Base-by-base conservation (phyloP, 345 rosid species). In the Arabis alpina region DNA sequence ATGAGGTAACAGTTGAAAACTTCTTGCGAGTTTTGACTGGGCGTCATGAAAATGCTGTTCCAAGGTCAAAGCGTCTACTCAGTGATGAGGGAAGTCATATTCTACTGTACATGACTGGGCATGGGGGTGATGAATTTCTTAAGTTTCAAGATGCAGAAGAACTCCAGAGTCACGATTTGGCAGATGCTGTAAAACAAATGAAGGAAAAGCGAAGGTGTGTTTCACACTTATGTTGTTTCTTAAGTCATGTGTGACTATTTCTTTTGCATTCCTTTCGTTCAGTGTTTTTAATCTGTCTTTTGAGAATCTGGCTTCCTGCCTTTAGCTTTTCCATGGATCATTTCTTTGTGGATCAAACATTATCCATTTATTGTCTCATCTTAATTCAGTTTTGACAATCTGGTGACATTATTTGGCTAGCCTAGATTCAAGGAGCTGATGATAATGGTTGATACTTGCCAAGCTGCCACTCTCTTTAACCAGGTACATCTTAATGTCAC, bases 1-100 rank as follows among this genome's bases (percentile, higher is more conserved):
- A 90, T 82, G 99, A 94, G 84, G 99, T 94, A 54, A 94, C 91
- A 1, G 93, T 86, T 57, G 98, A 94, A 76, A 91, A 89, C 47
- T 91, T 94, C 62, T 70, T 94, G 65, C 94, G 98, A 48, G 91
- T 94, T 75, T 81, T 94, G 77, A 94, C 96, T 54, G 99, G 98
- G 54, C 95, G 92, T 55, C 95, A 94, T 57, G 91, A 81, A 71
- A 63, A 80, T 82, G 87, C 98, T 76, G 98, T 94, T 84, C 99
- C 99, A 76, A 88, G 99, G 80, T 92, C 99, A 59, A 91, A 94
- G 85, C 98, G 96, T 55, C 97, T 94, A 37, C 76, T 94, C 75
- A 94, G 99, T 79, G 99, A 94, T 53, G 97, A 94, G 81, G 98
- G 98, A 80, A 94, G 98, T 75, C 99, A 91, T 80, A 88, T 94